A percentile compares a stretch with the other conserved stretches of the same genome.
These are phyloP conservation scores for Carex cristatella DNA, from an alignment of 176 grass and related monocot genomes.

Conservation along the genomic window DNA sequence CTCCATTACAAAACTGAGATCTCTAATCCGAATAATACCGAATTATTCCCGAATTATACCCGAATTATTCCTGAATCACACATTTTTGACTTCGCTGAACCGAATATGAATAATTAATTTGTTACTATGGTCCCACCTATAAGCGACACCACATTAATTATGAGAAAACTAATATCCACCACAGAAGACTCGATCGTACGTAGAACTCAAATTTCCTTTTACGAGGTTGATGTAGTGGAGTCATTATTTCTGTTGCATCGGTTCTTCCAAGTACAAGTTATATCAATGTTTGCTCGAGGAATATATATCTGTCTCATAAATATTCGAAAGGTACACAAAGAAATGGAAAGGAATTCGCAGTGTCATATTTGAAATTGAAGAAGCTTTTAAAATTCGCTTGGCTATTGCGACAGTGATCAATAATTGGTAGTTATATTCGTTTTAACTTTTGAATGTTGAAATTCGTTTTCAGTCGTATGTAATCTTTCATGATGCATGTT, in stretches of 20 bases:
- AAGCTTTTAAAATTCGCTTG: not conserved
- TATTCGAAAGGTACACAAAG: not conserved
- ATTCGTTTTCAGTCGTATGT: not conserved
- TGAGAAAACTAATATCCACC: too few relatives aligned
- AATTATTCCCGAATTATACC: too few relatives aligned
- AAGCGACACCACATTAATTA: too few relatives aligned
- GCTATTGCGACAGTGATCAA: not conserved
- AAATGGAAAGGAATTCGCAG: not conserved
- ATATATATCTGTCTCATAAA: not conserved
- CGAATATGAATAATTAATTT: too few relatives aligned
- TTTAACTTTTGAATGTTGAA: not conserved
- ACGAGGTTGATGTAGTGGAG: not conserved
- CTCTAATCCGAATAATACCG: too few relatives aligned
- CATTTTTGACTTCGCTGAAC: too few relatives aligned
- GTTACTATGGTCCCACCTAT: too few relatives aligned
- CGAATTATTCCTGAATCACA: too few relatives aligned
- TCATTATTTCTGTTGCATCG: not conserved
- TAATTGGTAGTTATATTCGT: not conserved
- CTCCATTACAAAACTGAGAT: too few relatives aligned
- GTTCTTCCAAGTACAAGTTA: not conserved
- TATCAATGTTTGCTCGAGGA: not conserved
- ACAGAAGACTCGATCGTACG: too few relatives aligned
- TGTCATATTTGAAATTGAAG: not conserved
- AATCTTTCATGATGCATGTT: too few relatives aligned
- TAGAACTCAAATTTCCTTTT: not conserved